These are phyloP conservation scores for Guadua angustifolia DNA, from an alignment of 176 grass and related monocot genomes.

Conservation along the genomic window DNA sequence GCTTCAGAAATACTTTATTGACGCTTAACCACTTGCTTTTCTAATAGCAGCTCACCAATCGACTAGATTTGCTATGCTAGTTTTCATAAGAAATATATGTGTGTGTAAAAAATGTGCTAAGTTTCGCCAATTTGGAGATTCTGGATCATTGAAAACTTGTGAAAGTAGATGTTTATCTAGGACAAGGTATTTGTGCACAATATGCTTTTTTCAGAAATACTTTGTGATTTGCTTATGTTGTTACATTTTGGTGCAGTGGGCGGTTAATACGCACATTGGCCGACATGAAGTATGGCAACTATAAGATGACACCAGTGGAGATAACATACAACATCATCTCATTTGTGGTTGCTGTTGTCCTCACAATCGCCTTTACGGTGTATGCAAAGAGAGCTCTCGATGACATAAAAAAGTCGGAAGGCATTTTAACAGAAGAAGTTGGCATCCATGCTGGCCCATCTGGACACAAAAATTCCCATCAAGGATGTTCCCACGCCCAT, in stretches of 20 bases:
- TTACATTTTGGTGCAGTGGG: slow-evolving; percentile 63
- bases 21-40: not conserved
- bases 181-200: not conserved
- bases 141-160: not conserved
- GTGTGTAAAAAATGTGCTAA: not conserved
- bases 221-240: slow-evolving; percentile 32
- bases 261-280: slow-evolving; percentile 82
- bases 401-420: slow-evolving; percentile 55
- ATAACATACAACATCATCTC: slow-evolving; percentile 86
- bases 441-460: not conserved
- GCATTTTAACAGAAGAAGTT: slow-evolving; percentile 6
- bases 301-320: slow-evolving; percentile 83
- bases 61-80: not conserved
- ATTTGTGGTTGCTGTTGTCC: slow-evolving; percentile 58
- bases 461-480: slow-evolving; percentile 39
- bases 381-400: slow-evolving; percentile 80
- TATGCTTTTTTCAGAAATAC: slow-evolving; percentile 12
- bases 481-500: slow-evolving; percentile 5
- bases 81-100: not conserved
- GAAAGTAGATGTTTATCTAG: not conserved
- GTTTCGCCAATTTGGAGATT: not conserved
- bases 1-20: not conserved
- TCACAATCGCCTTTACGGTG: slow-evolving; percentile 77
- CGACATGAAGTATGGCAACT: slow-evolving; percentile 84
- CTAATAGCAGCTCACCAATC: not conserved